Conservation (phyloP, 148 eudicot genomes). For the Diospyros lotus region DNA sequence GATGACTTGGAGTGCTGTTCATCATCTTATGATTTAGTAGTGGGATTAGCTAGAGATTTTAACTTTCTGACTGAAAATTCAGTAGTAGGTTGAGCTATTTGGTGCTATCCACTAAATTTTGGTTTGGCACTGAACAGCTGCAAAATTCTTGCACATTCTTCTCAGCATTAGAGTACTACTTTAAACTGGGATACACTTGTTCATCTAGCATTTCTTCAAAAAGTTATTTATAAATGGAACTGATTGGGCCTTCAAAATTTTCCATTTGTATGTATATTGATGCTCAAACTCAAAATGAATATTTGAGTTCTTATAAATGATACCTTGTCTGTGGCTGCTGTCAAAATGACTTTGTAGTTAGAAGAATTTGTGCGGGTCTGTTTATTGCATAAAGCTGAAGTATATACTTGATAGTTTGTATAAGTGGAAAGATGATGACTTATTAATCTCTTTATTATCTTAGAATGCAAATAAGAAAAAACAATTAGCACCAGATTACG, state of each 20-base stretch:
- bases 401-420: neutral
- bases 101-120: neutral
- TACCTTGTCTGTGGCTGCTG: neutral
- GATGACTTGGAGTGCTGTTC: neutral
- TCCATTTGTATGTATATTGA: neutral
- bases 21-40: neutral
- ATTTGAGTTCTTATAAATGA: neutral
- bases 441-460: neutral
- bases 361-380: neutral
- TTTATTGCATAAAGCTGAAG: neutral
- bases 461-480: neutral
- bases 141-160: constrained; percentile 1
- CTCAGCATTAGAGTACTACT: neutral
- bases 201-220: neutral
- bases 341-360: neutral
- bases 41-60: neutral
- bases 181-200: neutral
- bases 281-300: neutral
- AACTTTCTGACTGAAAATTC: neutral
- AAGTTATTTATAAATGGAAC: neutral
- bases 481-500: no score
- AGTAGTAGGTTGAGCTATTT: neutral
- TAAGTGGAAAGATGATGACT: neutral
- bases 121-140: neutral
- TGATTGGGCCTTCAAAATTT: neutral